phyloP scores from a whole-genome alignment of 1,284 basidiomycete genomes.

The Caloboletus firmus region DNA sequence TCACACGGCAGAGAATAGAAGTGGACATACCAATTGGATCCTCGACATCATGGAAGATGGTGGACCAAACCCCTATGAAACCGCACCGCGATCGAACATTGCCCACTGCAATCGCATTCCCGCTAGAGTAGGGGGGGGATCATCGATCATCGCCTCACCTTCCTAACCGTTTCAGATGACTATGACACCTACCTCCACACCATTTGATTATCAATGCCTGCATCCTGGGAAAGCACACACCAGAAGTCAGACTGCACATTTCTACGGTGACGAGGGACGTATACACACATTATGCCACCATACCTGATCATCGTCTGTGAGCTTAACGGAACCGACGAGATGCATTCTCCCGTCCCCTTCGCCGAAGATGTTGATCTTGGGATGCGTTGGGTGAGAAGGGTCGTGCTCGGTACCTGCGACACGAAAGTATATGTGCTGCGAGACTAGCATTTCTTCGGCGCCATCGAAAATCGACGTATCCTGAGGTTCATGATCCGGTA shows the following conservation, averaged over 20 bases:
- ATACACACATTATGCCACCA: constrained; percentile 63
- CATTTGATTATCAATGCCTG: constrained; percentile 55
- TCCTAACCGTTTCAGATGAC: background rate
- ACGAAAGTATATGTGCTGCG: constrained; percentile 47
- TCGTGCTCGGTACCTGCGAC: constrained; percentile 45
- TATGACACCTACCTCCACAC: constrained; percentile 57
- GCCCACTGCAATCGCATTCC: constrained; percentile 63
- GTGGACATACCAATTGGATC: constrained; percentile 52
- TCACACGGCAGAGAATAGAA: background rate
- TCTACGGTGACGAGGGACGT: background rate
- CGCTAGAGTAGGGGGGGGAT: constrained; percentile 40
- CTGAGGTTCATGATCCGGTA: constrained; percentile 35
- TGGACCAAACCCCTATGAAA: constrained; percentile 67
- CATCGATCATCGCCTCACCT: background rate
- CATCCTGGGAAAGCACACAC: constrained; percentile 39
- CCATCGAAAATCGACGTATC: constrained; percentile 50
- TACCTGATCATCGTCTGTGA: constrained; percentile 56
- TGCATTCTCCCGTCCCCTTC: constrained; percentile 44
- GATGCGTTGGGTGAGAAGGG: constrained; percentile 49
- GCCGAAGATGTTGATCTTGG: constrained; percentile 56
- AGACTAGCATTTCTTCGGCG: constrained; percentile 51
- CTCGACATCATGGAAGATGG: constrained; percentile 57
- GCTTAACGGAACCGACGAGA: constrained; percentile 54
- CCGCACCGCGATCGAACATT: constrained; percentile 58
- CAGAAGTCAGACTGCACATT: background rate